Evolutionary conservation across 106 monocot genomes (phyloP).

Genomic region (Dactylorhiza incarnata): DNA sequence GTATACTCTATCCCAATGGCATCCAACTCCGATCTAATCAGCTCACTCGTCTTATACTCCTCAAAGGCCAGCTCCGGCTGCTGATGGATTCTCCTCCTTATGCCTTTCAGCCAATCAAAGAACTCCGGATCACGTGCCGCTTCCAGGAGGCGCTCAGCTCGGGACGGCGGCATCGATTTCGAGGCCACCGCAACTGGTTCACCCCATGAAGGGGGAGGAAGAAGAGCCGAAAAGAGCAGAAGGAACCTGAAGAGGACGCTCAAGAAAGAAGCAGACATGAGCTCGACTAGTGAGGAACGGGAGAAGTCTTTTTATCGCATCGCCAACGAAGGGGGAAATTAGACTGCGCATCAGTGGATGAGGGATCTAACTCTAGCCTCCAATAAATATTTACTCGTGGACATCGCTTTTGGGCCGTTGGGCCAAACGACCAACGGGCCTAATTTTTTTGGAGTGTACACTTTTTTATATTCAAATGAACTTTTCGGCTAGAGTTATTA

Average conservation of each 20-base stretch:
- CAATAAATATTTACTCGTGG: too few species aligned
- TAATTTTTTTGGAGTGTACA: too few species aligned
- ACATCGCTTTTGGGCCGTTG: too few species aligned
- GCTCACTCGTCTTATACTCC: slow-evolving; percentile 54
- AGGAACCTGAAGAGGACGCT: not conserved
- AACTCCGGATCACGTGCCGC: slow-evolving; percentile 28
- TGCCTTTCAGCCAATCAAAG: slow-evolving; percentile 38
- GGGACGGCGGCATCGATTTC: not conserved
- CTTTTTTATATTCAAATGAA: too few species aligned
- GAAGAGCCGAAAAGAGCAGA: not conserved
- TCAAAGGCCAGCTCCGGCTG: slow-evolving; percentile 65
- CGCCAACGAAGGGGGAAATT: too few species aligned
- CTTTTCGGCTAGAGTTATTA: too few species aligned
- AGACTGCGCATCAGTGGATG: too few species aligned
- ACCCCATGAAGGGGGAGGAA: too few species aligned
- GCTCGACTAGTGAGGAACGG: too few species aligned
- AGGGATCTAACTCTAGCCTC: too few species aligned
- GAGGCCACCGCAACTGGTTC: not conserved
- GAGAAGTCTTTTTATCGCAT: too few species aligned
- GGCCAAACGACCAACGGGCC: too few species aligned
- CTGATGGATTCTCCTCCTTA: slow-evolving; percentile 63
- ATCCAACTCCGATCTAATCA: slow-evolving; percentile 55
- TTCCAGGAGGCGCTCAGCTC: slow-evolving; percentile 7
- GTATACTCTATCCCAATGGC: slow-evolving; percentile 48
- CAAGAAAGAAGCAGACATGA: not conserved